Conservation (phyloP, 2,329 filamentous ascomycete genomes). For the Verticillium nubilum region DNA sequence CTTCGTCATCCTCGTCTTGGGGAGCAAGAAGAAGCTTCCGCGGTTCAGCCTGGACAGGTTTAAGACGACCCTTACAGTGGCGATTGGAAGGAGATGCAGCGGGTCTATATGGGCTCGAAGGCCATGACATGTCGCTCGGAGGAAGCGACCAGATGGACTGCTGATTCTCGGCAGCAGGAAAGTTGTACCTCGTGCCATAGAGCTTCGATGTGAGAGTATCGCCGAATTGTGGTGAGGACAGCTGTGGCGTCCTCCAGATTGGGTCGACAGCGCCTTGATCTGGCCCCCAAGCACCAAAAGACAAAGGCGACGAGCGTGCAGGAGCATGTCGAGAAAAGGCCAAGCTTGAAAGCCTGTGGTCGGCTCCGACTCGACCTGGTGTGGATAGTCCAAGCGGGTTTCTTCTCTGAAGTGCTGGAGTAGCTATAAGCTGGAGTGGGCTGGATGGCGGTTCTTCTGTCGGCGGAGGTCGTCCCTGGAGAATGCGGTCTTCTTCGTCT, state of each 20-base stretch:
- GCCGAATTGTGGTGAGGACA: conserved; percentile 17
- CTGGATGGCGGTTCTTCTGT: conserved; percentile 2
- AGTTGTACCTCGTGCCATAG: conserved; percentile 4
- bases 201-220: conserved; percentile 8
- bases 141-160: conserved; percentile 11
- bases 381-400: not conserved
- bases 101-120: not conserved
- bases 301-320: conserved; percentile 9
- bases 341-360: conserved; percentile 13
- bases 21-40: conserved; percentile 9
- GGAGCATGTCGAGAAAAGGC: conserved; percentile 14
- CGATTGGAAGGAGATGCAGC: not conserved
- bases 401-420: not conserved
- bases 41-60: not conserved
- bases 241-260: conserved; percentile 30
- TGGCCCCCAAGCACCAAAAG: conserved; percentile 8
- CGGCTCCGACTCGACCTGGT: not conserved
- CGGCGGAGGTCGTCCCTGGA: conserved; percentile 9
- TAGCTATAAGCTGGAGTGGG: conserved; percentile 13
- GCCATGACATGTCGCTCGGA: not conserved
- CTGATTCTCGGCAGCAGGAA: conserved; percentile 4
- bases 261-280: conserved; percentile 23
- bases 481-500: conserved; percentile 21
- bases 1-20: conserved; percentile 18
- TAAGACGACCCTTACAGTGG: not conserved